These are phyloP conservation scores for Blastocystis sp. DNA, from an alignment of 352 stramenopile genomes.

Conservation along the genomic window DNA sequence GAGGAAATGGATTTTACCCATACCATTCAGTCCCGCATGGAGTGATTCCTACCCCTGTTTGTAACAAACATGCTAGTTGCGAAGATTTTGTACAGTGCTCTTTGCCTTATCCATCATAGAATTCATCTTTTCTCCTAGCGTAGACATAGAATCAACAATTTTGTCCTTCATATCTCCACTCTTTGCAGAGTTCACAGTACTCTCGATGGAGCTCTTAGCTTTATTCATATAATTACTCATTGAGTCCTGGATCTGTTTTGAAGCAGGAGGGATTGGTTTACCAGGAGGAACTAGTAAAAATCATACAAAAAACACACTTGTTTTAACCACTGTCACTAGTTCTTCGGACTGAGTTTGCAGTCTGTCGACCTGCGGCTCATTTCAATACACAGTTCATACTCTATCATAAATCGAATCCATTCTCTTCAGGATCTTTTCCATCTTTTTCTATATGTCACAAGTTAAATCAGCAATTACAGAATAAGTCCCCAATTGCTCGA, in stretches of 20 bases:
- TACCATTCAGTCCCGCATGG: neutral
- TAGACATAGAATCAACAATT: conserved; percentile 43
- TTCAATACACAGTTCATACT: neutral
- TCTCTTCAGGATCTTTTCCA: conserved; percentile 35
- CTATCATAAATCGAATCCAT: conserved; percentile 37
- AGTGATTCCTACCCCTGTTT: neutral
- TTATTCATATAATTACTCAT: neutral
- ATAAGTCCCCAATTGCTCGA: conserved; percentile 19
- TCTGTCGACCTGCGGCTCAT: neutral
- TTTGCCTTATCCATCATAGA: conserved; percentile 56
- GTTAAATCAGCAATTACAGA: neutral
- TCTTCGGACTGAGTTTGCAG: conserved; percentile 3
- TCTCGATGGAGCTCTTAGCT: conserved; percentile 33
- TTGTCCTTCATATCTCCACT: conserved; percentile 60
- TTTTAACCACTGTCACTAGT: neutral
- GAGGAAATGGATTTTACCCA: conserved; percentile 12
- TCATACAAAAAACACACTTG: neutral
- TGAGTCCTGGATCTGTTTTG: conserved; percentile 44
- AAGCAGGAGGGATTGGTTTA: conserved; percentile 17
- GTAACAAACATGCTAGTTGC: neutral
- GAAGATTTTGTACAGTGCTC: conserved; percentile 33
- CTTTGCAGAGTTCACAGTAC: neutral
- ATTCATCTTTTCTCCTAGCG: conserved; percentile 46
- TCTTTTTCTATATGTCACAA: neutral
- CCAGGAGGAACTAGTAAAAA: conserved; percentile 27